Percentiles rank a stretch among this genome's conserved stretches.
Conservation (phyloP, 2,329 filamentous ascomycete species). For the Venturia aucupariae region DNA sequence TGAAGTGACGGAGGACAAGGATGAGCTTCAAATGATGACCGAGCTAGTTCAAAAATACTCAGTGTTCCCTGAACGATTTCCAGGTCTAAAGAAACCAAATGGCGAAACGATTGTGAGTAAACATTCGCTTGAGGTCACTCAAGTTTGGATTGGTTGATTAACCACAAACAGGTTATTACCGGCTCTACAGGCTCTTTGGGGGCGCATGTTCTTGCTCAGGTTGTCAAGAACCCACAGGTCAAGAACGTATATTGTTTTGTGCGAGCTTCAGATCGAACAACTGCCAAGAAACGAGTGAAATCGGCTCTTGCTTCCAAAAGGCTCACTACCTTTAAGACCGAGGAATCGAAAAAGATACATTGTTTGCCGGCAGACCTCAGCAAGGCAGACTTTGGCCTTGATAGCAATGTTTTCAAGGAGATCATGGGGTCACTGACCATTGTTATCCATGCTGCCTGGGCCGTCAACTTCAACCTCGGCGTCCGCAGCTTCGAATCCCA, state of each 20-base stretch:
- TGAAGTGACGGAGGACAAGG: conserved; percentile 23
- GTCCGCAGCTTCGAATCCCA: conserved; percentile 42
- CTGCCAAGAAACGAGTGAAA: conserved; percentile 20
- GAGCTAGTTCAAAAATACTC: conserved; percentile 39
- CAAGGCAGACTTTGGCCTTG: neutral
- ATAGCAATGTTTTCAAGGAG: conserved; percentile 19
- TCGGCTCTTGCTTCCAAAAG: neutral
- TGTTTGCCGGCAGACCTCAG: conserved; percentile 5
- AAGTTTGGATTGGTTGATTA: neutral
- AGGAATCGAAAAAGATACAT: neutral
- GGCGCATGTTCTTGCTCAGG: conserved; percentile 43
- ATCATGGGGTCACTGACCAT: conserved; percentile 26
- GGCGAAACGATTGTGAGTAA: conserved; percentile 24
- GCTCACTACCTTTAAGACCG: neutral
- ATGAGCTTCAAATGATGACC: conserved; percentile 36
- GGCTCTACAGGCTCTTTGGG: conserved; percentile 59
- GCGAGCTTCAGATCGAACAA: conserved; percentile 32
- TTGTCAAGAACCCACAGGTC: conserved; percentile 24
- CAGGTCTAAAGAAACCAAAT: conserved; percentile 8
- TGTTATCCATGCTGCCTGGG: conserved; percentile 46
- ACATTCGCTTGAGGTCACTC: neutral
- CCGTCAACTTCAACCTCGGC: conserved; percentile 48
- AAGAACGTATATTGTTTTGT: conserved; percentile 43
- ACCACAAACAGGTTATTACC: conserved; percentile 34
- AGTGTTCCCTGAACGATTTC: conserved; percentile 21